phyloP scores from a whole-genome alignment of 2,329 filamentous ascomycete genomes.

The Cladosporium velox region DNA sequence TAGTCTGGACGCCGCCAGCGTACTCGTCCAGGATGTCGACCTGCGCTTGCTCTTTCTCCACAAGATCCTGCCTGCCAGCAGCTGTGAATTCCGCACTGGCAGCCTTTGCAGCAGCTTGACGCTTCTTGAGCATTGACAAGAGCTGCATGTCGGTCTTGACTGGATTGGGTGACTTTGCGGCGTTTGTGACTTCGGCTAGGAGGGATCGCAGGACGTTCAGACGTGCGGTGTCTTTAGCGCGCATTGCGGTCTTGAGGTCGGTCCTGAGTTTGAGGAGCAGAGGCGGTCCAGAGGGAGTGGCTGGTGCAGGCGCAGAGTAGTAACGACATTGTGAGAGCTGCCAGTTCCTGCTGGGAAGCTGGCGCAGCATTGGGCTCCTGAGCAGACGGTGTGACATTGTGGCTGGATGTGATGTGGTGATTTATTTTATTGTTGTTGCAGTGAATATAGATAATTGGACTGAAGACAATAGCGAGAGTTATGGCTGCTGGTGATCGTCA shows the following conservation, averaged over 20 bases:
- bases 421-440: background rate
- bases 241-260: slow-evolving; percentile 52
- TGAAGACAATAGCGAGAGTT: background rate
- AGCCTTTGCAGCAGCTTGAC: slow-evolving; percentile 58
- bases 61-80: slow-evolving; percentile 68
- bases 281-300: slow-evolving; percentile 35
- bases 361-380: slow-evolving; percentile 10
- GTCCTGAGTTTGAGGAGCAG: slow-evolving; percentile 48
- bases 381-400: slow-evolving; percentile 18
- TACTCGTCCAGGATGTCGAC: slow-evolving; percentile 67
- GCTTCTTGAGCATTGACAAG: slow-evolving; percentile 66
- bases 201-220: slow-evolving; percentile 69
- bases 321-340: slow-evolving; percentile 6
- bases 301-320: slow-evolving; percentile 24
- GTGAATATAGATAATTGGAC: background rate
- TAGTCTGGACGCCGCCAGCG: slow-evolving; percentile 57
- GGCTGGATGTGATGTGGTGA: background rate
- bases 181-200: slow-evolving; percentile 71
- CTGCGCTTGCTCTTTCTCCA: slow-evolving; percentile 69
- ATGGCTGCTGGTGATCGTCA: background rate
- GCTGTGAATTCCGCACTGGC: slow-evolving; percentile 64
- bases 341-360: slow-evolving; percentile 6
- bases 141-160: slow-evolving; percentile 70
- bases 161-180: slow-evolving; percentile 71
- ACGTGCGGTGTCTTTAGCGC: slow-evolving; percentile 56